Evolutionary conservation across 768 basidiomycete species (phyloP), one percentile per base, ranked within the genome.

Genomic region (Boletales sp.): DNA sequence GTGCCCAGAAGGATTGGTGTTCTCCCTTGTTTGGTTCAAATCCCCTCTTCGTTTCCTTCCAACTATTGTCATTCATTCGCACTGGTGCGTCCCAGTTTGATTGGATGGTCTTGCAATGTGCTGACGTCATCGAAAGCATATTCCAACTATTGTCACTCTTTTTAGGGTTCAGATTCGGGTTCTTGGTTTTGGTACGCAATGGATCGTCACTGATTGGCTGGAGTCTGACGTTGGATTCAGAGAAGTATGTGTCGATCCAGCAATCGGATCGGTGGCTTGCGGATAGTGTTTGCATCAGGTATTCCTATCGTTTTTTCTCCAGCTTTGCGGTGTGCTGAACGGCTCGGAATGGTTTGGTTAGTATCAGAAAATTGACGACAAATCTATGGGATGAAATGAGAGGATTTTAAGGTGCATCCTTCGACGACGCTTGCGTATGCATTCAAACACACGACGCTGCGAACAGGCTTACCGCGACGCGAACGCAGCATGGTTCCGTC

Each of bases 61-160:
- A 54, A 58, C 51, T 57, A 47, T 49, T 31, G 56, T 54, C 57
- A 57, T 39, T 58, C 56, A 1, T 58, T 58, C 48, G 6, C 15
- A 48, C 5, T 30, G 51, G 55, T 57, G 18, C 30, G 50, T 41
- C 10, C 30, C 11, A 8, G 21, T 12, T 50, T 14, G 3, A 33
- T 28, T n/a, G 15, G 25, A 3, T 36, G 12, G 32, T 17, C 15
- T 37, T 18, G 12, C 14, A 4, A 13, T 5, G 3, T 19, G 14
- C 48, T 47, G 33, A 57, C 33, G 21, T 7, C 15, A 11, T 45
- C 13, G 4, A 17, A 18, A 48, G 33, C 34, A 40, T 21, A 43
- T 46, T 41, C 49, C 55, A 60, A 54, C 49, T 60, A 51, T 51
- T 39, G 49, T 53, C 58, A 57, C 33, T 60, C 58, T 1, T 60